These are phyloP conservation scores for Cystoderma amianthinum DNA, from an alignment of 768 basidiomycete genomes.

Conservation along the genomic window DNA sequence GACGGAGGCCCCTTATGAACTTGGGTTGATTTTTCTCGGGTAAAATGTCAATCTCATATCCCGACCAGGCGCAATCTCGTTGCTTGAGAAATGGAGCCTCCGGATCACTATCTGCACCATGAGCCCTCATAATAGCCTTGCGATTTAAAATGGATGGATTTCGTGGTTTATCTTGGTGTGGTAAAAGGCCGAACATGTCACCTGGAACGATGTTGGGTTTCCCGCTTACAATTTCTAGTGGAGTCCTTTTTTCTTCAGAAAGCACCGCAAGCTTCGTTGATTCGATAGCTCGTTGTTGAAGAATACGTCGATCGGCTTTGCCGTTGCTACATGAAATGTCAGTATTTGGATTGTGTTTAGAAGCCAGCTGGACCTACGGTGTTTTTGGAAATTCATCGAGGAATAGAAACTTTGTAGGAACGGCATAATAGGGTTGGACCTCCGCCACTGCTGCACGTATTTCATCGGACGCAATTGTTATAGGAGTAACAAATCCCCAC, in stretches of 20 bases:
- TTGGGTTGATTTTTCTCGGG: conserved; percentile 46
- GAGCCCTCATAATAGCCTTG: no score
- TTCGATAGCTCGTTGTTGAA: conserved; percentile 28
- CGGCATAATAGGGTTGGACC: conserved; percentile 54
- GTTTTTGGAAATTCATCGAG: conserved; percentile 47
- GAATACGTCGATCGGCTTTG: conserved; percentile 42
- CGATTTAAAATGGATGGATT: not conserved
- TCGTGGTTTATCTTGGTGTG: not conserved
- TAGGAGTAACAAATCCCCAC: conserved; percentile 49
- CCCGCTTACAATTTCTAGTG: not conserved
- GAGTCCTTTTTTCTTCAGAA: not conserved
- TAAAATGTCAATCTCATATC: conserved; percentile 40
- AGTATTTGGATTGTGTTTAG: no score
- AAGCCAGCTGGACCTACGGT: conserved; percentile 32
- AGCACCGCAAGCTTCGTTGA: conserved; percentile 2
- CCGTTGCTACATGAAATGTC: conserved; percentile 39
- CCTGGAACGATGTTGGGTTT: not conserved
- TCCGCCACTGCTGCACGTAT: conserved; percentile 38
- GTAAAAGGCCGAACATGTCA: no score
- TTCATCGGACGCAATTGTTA: conserved; percentile 22
- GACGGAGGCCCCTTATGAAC: conserved; percentile 42
- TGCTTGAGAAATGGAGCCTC: conserved; percentile 22
- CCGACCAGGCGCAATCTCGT: conserved; percentile 39
- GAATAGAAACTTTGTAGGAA: conserved; percentile 37
- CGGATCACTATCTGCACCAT: conserved; percentile 13